Evolutionary conservation across 805 yeast genomes (phyloP), one percentile per base, ranked within the genome.

Genomic region (Ogataea degrootiae): DNA sequence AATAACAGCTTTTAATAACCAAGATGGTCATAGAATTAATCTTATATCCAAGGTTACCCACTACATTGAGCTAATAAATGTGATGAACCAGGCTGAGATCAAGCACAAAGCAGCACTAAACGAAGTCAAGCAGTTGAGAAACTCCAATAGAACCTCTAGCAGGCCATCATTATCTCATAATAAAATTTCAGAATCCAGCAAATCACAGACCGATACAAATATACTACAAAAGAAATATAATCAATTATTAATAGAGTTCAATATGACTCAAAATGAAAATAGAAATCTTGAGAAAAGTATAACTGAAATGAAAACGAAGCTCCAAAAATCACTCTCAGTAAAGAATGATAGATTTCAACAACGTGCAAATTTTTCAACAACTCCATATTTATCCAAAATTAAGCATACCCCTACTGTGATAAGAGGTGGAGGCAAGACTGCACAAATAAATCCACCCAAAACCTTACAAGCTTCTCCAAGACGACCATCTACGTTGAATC

Each of bases 301-400:
- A 34, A 43, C 15, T 29, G 55, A 55, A 9, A 34, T 52, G 34
- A 49, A 44, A 38, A 4, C 31, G 9, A 47, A 43, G 37, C 33
- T 44, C 12, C 44, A 49, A 34, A 44, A 46, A 36, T 12, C 17
- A 11, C 33, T 42, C 23, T 37, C 36, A 34, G 16, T 17, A 17
- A 9, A 29, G 14, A 37, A 40, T 23, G 55, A 39, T 12, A 40
- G 26, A 22, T 39, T 39, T 12, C 52, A 39, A 11, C 45, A 45
- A 34, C 45, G 39, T 16, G 37, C 49, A 3, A 50, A 43, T 12
- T 53, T 59, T 34, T 56, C 61, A 7, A 53, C 59, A 1, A 58
- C 62, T 9, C 62, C 62, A 14, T 52, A 52, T 34, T 34, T 57
- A 12, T 46, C 53, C 8, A 56, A 49, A 29, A 48, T 53, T 2